Evolutionary conservation across 2,329 filamentous ascomycete genomes (phyloP).

Genomic region (Niveomyces coronatus): DNA sequence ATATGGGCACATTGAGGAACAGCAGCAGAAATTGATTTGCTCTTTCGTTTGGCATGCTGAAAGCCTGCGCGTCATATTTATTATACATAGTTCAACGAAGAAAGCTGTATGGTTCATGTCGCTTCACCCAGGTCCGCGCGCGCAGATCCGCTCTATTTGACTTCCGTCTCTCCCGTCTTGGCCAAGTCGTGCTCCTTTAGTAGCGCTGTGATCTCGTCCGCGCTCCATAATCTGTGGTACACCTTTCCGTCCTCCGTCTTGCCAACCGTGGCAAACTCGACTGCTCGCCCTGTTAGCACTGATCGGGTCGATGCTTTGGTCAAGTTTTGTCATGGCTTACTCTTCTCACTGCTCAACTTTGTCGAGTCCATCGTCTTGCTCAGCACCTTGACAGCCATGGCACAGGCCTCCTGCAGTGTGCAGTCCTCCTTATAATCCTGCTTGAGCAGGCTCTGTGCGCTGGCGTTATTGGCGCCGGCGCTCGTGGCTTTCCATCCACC

Average conservation of each 20-base stretch:
- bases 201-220: conserved; percentile 89
- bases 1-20: conserved; percentile 17
- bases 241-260: conserved; percentile 92
- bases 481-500: conserved; percentile 99
- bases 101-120: conserved; percentile 2
- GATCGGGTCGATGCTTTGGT: too few relatives aligned
- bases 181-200: conserved; percentile 93
- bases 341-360: conserved; percentile 98
- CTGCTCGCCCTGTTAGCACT: conserved; percentile 35
- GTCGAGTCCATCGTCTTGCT: conserved; percentile 99
- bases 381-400: conserved; percentile 93
- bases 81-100: conserved; percentile 9
- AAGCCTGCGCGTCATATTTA: conserved; percentile 7
- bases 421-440: conserved; percentile 99
- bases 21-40: neutral
- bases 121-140: conserved; percentile 5
- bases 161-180: conserved; percentile 68
- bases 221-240: conserved; percentile 95
- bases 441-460: conserved; percentile 92
- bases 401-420: conserved; percentile 89
- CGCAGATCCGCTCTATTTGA: conserved; percentile 35
- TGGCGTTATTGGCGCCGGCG: conserved; percentile 95
- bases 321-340: conserved; percentile 41
- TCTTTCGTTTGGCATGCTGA: neutral
- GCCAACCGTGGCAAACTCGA: conserved; percentile 97